Base-by-base conservation (phyloP, 108 stramenopile species). In the Pelagomonas calceolata region DNA sequence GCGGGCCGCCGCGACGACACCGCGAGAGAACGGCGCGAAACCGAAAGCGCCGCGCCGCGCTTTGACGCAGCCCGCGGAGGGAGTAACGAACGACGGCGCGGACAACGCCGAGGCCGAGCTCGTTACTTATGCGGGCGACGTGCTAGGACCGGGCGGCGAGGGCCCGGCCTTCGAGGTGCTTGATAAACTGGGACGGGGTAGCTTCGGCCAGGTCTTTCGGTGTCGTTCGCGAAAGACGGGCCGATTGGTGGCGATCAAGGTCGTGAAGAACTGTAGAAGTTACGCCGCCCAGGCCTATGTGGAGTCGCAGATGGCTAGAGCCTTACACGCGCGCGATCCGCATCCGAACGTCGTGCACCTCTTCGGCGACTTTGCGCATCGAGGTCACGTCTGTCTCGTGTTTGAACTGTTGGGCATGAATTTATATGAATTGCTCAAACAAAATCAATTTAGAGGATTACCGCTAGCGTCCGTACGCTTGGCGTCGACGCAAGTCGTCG, bases 171-270 rank as follows among this genome's bases (percentile, higher is more conserved):
- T 73, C 75, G 74, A 72, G 37, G 80, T 96, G 21, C 75, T 94
- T 39, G 78, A 80, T 26, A 65, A 87, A 36, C 73, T 98, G 35
- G 97, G 97, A 39, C 89, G 89, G 75, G 97, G 97, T 14, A 94
- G 94, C 32, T 98, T 98, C 78, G 97, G 95, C 9, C 95, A 97
- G 85, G 95, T 97, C 32, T 94, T 97, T 67, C 78, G 90, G 60
- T 96, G 95, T 73, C 73, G 86, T 63, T 81, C 82, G 39, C 70
- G 60, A 30, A 78, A 77, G 21, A 88, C 91, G 32, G 83, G 87
- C 43, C 69, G 86, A 36, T 26, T 71, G 37, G 88, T 96, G n/a
- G 97, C 95, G 4, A 73, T 98, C 71, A 98, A 98, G 78, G 86
- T 98, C 76, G 87, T 97, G 60, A 95, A 95, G 82, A 96, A 94